These are phyloP conservation scores for Monosporozyma solicola DNA, from an alignment of 805 yeast genomes.

Conservation along the genomic window DNA sequence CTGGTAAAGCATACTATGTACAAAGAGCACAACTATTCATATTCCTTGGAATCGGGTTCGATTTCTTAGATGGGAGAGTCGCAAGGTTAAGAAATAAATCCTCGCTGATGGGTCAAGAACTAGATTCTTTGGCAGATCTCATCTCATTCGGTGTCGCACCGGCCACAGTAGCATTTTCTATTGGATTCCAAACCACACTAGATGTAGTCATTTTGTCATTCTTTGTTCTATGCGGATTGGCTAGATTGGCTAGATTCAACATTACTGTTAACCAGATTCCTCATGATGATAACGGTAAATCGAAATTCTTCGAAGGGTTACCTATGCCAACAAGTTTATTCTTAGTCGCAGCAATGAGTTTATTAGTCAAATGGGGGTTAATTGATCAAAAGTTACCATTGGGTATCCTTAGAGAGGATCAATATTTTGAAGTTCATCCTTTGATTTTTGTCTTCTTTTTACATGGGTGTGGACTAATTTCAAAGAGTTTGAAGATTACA, in stretches of 20 bases:
- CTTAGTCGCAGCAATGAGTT: slow-evolving; percentile 66
- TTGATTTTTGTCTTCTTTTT: slow-evolving; percentile 51
- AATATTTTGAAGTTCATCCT: slow-evolving; percentile 67
- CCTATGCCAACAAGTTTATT: slow-evolving; percentile 87
- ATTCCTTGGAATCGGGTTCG: slow-evolving; percentile 83
- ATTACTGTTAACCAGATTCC: slow-evolving; percentile 90
- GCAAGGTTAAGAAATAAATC: slow-evolving; percentile 90
- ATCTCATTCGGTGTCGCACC: slow-evolving; percentile 95
- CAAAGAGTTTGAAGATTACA: slow-evolving; percentile 85
- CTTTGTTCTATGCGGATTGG: slow-evolving; percentile 87
- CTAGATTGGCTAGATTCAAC: slow-evolving; percentile 90
- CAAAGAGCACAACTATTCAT: slow-evolving; percentile 87
- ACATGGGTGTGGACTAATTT: slow-evolving; percentile 87
- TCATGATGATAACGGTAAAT: slow-evolving; percentile 78
- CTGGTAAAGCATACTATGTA: slow-evolving; percentile 57
- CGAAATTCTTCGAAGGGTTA: slow-evolving; percentile 89
- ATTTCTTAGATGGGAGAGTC: slow-evolving; percentile 93
- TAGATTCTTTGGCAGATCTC: slow-evolving; percentile 92
- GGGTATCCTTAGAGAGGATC: slow-evolving; percentile 48
- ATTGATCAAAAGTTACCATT: slow-evolving; percentile 52
- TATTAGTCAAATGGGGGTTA: slow-evolving; percentile 43
- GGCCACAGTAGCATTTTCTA: slow-evolving; percentile 80
- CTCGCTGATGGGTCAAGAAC: slow-evolving; percentile 92
- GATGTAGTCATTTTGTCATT: slow-evolving; percentile 70
- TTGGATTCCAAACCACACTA: slow-evolving; percentile 78